Percentiles rank a stretch among this genome's conserved stretches.
phyloP scores from a whole-genome alignment of 257 asterid species.

The Solanum chaucha region DNA sequence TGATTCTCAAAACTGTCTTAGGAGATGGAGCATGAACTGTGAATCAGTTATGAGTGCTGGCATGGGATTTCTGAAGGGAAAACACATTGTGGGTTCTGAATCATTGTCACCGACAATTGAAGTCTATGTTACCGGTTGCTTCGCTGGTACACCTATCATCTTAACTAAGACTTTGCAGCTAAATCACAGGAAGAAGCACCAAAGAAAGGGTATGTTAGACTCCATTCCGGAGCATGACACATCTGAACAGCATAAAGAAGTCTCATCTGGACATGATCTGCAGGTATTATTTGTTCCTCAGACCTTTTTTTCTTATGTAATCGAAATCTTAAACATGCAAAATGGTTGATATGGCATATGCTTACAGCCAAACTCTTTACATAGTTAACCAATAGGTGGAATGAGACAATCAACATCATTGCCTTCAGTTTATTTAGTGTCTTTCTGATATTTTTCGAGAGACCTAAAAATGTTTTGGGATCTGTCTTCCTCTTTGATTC shows the following conservation, averaged over 20 bases:
- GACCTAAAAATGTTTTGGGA: neutral
- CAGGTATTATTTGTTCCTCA: constrained; percentile 32
- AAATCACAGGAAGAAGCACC: constrained; percentile 47
- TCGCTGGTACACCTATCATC: constrained; percentile 65
- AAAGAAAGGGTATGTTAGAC: constrained; percentile 40
- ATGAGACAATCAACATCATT: neutral
- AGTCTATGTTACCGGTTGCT: constrained; percentile 81
- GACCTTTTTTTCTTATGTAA: neutral
- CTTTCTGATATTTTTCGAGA: neutral
- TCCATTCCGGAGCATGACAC: constrained; percentile 62
- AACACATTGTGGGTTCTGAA: constrained; percentile 40
- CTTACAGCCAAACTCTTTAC: neutral
- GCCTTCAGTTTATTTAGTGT: neutral
- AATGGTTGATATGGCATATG: neutral
- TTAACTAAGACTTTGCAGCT: constrained; percentile 67
- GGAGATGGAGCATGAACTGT: constrained; percentile 65
- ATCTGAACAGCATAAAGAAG: constrained; percentile 30
- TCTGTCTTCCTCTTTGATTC: neutral
- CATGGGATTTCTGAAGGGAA: constrained; percentile 59
- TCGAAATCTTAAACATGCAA: neutral
- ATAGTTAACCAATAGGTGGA: neutral
- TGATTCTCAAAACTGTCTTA: constrained; percentile 23
- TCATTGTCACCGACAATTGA: constrained; percentile 49
- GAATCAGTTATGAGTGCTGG: constrained; percentile 46
- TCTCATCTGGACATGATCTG: constrained; percentile 32